Percentiles rank a stretch among this genome's conserved stretches.
These are phyloP conservation scores for Annulohypoxylon maeteangense DNA, from an alignment of 495 filamentous ascomycete species.

Conservation along the genomic window DNA sequence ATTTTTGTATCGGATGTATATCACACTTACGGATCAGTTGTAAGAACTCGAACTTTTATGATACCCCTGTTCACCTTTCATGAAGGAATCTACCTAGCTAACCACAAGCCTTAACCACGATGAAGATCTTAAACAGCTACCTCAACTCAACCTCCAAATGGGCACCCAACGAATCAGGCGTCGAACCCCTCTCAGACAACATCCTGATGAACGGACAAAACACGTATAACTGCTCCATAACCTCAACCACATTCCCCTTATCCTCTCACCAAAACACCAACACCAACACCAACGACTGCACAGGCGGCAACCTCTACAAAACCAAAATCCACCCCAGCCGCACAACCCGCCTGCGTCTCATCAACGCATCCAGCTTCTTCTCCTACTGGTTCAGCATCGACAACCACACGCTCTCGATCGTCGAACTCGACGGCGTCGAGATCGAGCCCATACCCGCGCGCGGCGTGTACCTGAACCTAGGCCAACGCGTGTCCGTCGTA, in stretches of 20 bases:
- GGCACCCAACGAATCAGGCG: slow-evolving; percentile 45
- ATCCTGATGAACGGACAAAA: slow-evolving; percentile 53
- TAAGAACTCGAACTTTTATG: slow-evolving; percentile 19
- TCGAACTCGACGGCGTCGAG: slow-evolving; percentile 48
- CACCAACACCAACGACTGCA: slow-evolving; percentile 17
- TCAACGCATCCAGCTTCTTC: slow-evolving; percentile 46
- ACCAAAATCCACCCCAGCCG: slow-evolving; percentile 26
- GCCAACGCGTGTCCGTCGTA: slow-evolving; percentile 45
- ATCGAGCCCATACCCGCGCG: slow-evolving; percentile 40
- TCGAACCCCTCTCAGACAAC: slow-evolving; percentile 48
- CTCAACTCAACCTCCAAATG: slow-evolving; percentile 46
- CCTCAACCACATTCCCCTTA: slow-evolving; percentile 40
- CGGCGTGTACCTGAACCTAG: slow-evolving; percentile 48
- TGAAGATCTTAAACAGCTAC: slow-evolving; percentile 44
- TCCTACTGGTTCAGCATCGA: slow-evolving; percentile 48
- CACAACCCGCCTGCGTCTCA: slow-evolving; percentile 40
- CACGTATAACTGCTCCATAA: slow-evolving; percentile 49
- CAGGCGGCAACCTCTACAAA: slow-evolving; percentile 36
- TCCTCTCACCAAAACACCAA: not conserved
- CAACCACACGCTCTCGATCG: slow-evolving; percentile 46
- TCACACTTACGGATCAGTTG: slow-evolving; percentile 43
- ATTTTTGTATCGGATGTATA: slow-evolving; percentile 47
- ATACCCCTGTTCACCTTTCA: too few species aligned
- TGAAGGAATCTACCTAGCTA: not conserved
- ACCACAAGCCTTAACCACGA: not conserved